A percentile compares a stretch with the other conserved stretches of the same genome.
Conservation (phyloP, 352 stramenopile genomes). For the Phytophthora sojae region DNA sequence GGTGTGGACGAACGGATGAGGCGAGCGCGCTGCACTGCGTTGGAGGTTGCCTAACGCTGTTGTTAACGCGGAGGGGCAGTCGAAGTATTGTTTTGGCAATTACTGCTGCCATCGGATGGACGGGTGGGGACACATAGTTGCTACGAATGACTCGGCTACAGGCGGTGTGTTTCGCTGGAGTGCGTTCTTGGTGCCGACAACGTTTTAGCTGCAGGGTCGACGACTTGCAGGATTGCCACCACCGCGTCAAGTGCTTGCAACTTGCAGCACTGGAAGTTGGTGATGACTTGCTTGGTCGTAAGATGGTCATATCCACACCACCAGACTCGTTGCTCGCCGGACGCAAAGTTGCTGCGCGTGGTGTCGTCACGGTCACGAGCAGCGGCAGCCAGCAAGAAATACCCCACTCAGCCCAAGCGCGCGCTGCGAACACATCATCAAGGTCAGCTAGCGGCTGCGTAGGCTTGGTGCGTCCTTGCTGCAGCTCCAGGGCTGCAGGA, state of each 20-base stretch:
- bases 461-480: no score
- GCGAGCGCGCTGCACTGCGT: not conserved
- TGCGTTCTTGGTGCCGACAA: not conserved
- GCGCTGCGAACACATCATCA: no score
- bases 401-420: not conserved
- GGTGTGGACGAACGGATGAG: no score
- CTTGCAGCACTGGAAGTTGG: not conserved
- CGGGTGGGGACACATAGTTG: not conserved
- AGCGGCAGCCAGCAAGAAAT: not conserved
- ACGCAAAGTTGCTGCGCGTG: not conserved
- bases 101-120: not conserved
- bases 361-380: not conserved
- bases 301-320: not conserved
- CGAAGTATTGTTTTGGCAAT: not conserved
- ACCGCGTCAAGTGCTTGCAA: not conserved
- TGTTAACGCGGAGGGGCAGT: not conserved
- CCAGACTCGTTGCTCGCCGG: not conserved
- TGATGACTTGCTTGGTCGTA: no score
- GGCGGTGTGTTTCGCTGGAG: not conserved
- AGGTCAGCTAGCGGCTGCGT: no score
- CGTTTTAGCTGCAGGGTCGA: not conserved
- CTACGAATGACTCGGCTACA: not conserved
- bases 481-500: no score
- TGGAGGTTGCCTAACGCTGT: conserved; percentile 2
- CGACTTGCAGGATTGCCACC: not conserved